phyloP scores from a whole-genome alignment of 495 filamentous ascomycete species.

The Penicillium subrubescens region DNA sequence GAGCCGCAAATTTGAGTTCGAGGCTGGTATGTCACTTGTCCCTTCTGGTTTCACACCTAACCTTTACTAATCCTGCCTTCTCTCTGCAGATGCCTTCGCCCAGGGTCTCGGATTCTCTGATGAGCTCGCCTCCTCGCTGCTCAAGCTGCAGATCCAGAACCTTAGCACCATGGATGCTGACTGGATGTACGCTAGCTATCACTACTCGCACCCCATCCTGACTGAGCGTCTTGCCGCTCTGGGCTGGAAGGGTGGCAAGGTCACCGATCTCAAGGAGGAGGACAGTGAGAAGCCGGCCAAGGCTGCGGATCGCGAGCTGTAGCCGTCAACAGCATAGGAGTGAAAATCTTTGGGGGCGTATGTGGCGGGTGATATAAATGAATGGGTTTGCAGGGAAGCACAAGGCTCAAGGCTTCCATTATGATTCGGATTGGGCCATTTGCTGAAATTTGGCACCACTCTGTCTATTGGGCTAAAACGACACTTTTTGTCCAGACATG shows the following conservation, averaged over 20 bases:
- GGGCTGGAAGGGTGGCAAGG: constrained; percentile 73
- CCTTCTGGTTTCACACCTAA: not conserved
- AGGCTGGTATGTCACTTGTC: constrained; percentile 67
- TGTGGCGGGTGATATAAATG: not conserved
- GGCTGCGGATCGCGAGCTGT: constrained; percentile 62
- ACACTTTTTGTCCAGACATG: constrained; percentile 26
- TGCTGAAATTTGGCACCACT: not conserved
- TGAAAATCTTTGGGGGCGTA: constrained; percentile 8
- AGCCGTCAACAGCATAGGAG: constrained; percentile 13
- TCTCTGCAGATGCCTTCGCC: constrained; percentile 71
- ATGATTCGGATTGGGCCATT: constrained; percentile 14
- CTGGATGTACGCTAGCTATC: constrained; percentile 95
- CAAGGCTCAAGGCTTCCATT: constrained; percentile 7
- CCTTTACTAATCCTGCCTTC: not conserved
- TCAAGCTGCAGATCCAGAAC: constrained; percentile 98
- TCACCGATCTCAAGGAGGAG: constrained; percentile 48
- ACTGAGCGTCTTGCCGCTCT: constrained; percentile 89
- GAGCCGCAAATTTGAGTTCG: constrained; percentile 89
- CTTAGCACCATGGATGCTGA: constrained; percentile 98
- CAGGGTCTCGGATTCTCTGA: constrained; percentile 79
- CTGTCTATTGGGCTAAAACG: constrained; percentile 15
- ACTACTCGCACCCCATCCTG: constrained; percentile 96
- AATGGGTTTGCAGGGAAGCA: constrained; percentile 2
- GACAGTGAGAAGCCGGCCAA: constrained; percentile 57
- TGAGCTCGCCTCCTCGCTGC: constrained; percentile 81